A percentile compares a stretch with the other conserved stretches of the same genome.
Conservation (phyloP, 805 yeast species). For the Teunomyces gatunensis region DNA sequence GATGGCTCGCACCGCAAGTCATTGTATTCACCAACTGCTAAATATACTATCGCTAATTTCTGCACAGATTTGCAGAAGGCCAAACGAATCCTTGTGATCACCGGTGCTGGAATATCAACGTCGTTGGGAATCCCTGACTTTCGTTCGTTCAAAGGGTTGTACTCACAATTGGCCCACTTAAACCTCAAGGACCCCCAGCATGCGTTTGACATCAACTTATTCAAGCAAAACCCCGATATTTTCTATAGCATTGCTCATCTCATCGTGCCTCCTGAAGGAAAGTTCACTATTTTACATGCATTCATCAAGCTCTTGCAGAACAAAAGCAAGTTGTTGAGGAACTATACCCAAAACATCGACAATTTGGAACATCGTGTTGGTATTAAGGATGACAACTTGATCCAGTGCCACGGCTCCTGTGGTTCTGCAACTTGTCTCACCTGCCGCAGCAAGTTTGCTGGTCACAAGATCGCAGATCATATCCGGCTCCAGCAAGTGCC, state of each 20-base stretch:
- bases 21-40: background rate
- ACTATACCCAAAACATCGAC: constrained; percentile 46
- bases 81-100: constrained; percentile 62
- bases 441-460: constrained; percentile 56
- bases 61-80: constrained; percentile 14
- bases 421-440: constrained; percentile 72
- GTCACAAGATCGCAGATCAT: constrained; percentile 46
- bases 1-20: background rate
- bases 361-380: constrained; percentile 48
- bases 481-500: constrained; percentile 52
- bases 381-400: constrained; percentile 51
- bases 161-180: constrained; percentile 61
- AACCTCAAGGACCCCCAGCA: constrained; percentile 88
- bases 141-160: constrained; percentile 84
- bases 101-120: constrained; percentile 94
- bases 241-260: constrained; percentile 85
- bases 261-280: constrained; percentile 60
- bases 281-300: constrained; percentile 36
- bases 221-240: constrained; percentile 70
- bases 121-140: constrained; percentile 90
- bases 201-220: constrained; percentile 74
- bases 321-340: constrained; percentile 36
- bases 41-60: constrained; percentile 13
- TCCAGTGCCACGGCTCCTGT: constrained; percentile 85
- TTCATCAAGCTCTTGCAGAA: constrained; percentile 37